Base-by-base conservation (phyloP, 129 eudicot genomes). In the Artemisia annua region DNA sequence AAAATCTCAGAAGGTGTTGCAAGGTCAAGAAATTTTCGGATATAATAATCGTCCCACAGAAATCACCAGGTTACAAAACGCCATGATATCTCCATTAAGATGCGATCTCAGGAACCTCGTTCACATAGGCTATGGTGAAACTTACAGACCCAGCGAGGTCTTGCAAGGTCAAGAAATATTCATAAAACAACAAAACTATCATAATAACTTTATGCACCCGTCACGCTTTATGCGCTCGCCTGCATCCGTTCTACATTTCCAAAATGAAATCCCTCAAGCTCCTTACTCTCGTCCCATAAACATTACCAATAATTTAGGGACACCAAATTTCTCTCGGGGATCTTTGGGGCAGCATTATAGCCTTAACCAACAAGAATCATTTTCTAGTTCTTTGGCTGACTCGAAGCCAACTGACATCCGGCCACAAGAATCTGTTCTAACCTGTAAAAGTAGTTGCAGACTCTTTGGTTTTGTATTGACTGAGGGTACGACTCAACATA, bases 141-240 rank as follows among this genome's bases (percentile, higher is more conserved):
- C 88, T 44, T 79, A 67, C 19, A 69, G 79, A 69, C 81, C 73
- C 79, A 83, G 65, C n/a, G 80, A 80, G 97, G 97, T 91, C 90
- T 88, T 88, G 90, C 97, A 91, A 91, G 97, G 96, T 88, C 97
- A 86, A 88, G 97, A 91, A 91, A 84, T 78, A 13, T 5, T 63
- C 24, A 24, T 73, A 18, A 79, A 72, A 75, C 75, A 57, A 19
- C 82, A 55, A 76, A 63, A 35, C 5, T 63, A 39, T n/a, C 15
- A 63, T 51, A 3, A 51, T 9, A 63, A 63, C 51, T 49, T 14
- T 32, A 5, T 12, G 13, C 79, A 63, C 17, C 76, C 80, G 13
- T 58, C 83, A n/a, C 82, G 69, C 14, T 14, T 78, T 7, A 15
- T 59, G 18, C 89, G 74, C 13, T 78, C 88, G 18, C 87, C 88